Evolutionary conservation across 2,329 filamentous ascomycete species (phyloP).

Genomic region (Chrysosporium queenslandicum): DNA sequence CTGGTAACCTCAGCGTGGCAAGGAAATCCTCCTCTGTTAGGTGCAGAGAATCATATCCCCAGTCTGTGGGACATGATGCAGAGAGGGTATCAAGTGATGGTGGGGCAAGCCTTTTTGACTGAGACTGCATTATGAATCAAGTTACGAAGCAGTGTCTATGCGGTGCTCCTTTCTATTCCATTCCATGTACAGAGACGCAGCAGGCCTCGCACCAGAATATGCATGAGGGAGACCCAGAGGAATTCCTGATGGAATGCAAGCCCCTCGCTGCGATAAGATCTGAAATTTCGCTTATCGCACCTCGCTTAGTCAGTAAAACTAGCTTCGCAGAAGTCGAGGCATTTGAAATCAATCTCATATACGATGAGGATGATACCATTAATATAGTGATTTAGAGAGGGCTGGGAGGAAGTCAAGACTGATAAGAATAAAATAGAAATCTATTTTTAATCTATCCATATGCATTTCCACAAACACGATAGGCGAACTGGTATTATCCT

Average conservation of each 20-base stretch:
- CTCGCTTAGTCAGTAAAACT: slow-evolving; percentile 6
- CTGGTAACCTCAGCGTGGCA: slow-evolving; percentile 27
- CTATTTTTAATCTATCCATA: neutral
- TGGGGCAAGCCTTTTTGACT: slow-evolving; percentile 16
- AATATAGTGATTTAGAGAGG: too few relatives aligned
- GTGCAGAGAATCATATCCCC: slow-evolving; percentile 27
- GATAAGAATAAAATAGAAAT: neutral
- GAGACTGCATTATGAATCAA: neutral
- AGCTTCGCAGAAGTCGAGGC: too few relatives aligned
- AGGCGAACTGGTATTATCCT: slow-evolving; percentile 2
- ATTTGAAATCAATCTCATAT: too few relatives aligned
- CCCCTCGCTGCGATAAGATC: neutral
- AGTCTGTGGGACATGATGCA: slow-evolving; percentile 16
- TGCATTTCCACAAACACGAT: neutral
- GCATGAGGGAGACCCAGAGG: too few relatives aligned
- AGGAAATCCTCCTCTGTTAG: slow-evolving; percentile 28
- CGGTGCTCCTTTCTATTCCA: neutral
- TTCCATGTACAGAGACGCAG: neutral
- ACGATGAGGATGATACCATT: too few relatives aligned
- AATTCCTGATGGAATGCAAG: too few relatives aligned
- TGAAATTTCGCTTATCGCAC: neutral
- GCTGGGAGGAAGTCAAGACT: too few relatives aligned
- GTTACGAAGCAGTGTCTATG: neutral
- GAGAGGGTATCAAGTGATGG: slow-evolving; percentile 29
- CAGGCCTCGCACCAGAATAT: neutral